Base-by-base conservation (phyloP, 192 early-diverging fungal species). In the Phlyctochytrium arcticum region DNA sequence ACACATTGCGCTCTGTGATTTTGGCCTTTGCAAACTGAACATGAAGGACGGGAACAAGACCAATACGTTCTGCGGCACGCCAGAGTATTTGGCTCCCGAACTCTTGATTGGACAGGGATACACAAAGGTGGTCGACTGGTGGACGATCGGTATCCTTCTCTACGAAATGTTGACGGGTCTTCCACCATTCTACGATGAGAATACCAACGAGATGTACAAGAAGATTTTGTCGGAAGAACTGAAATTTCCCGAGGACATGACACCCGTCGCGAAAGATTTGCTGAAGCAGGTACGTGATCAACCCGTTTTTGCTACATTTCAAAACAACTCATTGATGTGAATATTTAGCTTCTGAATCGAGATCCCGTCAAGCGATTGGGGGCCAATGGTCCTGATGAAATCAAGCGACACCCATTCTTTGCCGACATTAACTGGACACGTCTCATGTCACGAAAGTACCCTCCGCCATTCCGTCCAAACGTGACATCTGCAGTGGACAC, bases 51-150 rank as follows among this genome's bases (percentile, higher is more conserved):
- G 90, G 48, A 92, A 91, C 64, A 80, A 81, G 56, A 93, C 93
- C 44, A 89, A 92, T 73, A 96, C 95, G 0, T 93, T 96, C 62
- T 93, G 91, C 66, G 92, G 92, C 19, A 95, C 92, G 12, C 92
- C 91, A 15, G 93, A 98, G 69, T 94, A 92, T 57, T 82, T 92
- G 42, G 89, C 91, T 0, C 91, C 92, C 10, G 94, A 96, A 75
- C 65, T 95, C 10, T 68, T 95, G 8, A 73, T 89, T 27, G 88
- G 87, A 24, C 85, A 39, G 48, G 91, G 90, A 15, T 98, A 96
- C 77, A 92, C 88, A 26, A 95, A 95, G 68, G 87, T 89, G 19
- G 93, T 96, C 3, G 95, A 98, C 75, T 98, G 94, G 94, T 98
- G 94, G 94, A 90, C 95, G 3, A 80, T 98, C 37, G 95, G 95